These are phyloP conservation scores for Suhomyces coccinellae DNA, from an alignment of 1,139 yeast genomes.

Conservation along the genomic window DNA sequence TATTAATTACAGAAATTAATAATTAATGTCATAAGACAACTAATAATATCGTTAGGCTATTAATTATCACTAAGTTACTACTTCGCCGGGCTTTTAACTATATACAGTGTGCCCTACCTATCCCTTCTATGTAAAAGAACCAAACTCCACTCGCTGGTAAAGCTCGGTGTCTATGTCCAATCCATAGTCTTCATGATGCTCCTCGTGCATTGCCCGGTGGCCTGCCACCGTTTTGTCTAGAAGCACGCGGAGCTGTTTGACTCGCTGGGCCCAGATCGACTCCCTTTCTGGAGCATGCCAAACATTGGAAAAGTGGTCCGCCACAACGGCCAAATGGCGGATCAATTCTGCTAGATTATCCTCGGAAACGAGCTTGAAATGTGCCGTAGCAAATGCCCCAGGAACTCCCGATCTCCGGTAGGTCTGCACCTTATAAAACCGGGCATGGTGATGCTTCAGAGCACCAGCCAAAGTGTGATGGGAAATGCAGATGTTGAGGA, in stretches of 20 bases:
- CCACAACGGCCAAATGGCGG: constrained; percentile 64
- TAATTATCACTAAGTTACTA: no score
- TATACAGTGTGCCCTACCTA: background rate
- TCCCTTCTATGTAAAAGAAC: background rate
- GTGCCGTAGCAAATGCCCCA: constrained; percentile 73
- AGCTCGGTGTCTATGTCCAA: constrained; percentile 24
- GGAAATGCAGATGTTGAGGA: constrained; percentile 73
- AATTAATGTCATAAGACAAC: no score
- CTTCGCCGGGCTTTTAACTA: no score
- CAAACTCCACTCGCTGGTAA: constrained; percentile 37
- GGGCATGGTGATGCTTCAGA: background rate
- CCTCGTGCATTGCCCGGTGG: constrained; percentile 30
- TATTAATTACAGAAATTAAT: no score
- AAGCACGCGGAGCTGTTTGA: constrained; percentile 55
- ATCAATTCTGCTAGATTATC: constrained; percentile 62
- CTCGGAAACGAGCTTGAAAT: constrained; percentile 66
- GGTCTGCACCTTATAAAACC: constrained; percentile 60
- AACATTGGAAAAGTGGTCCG: constrained; percentile 71
- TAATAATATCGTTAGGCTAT: no score
- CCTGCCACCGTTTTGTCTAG: constrained; percentile 41
- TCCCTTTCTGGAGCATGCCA: constrained; percentile 58
- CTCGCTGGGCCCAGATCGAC: constrained; percentile 68
- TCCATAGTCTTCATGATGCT: constrained; percentile 14
- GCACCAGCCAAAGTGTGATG: constrained; percentile 46
- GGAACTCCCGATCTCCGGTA: constrained; percentile 71